Evolutionary conservation across 2,329 filamentous ascomycete species (phyloP).

Genomic region (Aspergillus sp.): DNA sequence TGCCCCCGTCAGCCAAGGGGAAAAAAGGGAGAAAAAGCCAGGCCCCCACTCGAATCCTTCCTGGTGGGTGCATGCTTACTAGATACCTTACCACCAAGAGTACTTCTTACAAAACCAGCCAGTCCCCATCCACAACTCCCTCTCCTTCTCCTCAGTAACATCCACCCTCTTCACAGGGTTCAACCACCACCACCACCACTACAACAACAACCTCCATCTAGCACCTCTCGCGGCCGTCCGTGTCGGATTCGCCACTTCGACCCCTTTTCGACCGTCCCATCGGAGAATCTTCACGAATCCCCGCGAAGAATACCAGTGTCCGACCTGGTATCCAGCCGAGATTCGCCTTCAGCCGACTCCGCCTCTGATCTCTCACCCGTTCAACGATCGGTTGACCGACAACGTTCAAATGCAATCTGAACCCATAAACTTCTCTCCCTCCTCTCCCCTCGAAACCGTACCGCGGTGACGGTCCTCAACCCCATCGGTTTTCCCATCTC

Average conservation of each 20-base stretch:
- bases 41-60: too few relatives aligned
- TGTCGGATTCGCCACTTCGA: too few relatives aligned
- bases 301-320: too few relatives aligned
- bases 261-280: too few relatives aligned
- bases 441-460: conserved; percentile 42
- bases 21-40: too few relatives aligned
- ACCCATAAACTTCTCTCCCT: conserved; percentile 37
- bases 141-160: neutral
- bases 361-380: conserved; percentile 13
- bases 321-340: conserved; percentile 1
- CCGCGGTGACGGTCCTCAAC: conserved; percentile 43
- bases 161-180: neutral
- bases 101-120: conserved; percentile 1
- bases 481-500: conserved; percentile 18
- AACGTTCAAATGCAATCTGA: conserved; percentile 47
- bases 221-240: too few relatives aligned
- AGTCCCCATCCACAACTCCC: neutral
- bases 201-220: too few relatives aligned
- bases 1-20: too few relatives aligned
- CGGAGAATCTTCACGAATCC: too few relatives aligned
- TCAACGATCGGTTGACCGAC: conserved; percentile 21
- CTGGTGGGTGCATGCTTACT: too few relatives aligned
- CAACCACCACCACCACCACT: neutral
- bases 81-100: too few relatives aligned
- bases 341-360: conserved; percentile 7